These are phyloP conservation scores for Wickerhamiella kazuoi DNA, from an alignment of 805 yeast genomes.

Conservation along the genomic window DNA sequence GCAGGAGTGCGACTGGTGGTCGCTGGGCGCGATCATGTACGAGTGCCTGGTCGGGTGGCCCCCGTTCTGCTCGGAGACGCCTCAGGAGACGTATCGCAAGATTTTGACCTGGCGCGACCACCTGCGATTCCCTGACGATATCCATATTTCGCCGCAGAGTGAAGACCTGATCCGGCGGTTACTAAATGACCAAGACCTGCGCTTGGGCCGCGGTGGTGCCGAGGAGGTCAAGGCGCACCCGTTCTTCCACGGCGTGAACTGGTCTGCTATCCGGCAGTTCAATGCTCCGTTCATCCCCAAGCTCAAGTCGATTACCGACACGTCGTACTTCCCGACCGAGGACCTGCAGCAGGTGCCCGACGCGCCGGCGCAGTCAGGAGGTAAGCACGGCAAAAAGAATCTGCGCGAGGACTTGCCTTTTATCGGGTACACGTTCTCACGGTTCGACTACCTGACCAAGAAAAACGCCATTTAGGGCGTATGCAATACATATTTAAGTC, in stretches of 20 bases:
- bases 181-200: constrained; percentile 57
- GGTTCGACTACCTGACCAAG: constrained; percentile 75
- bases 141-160: constrained; percentile 73
- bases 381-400: constrained; percentile 42
- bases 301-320: constrained; percentile 80
- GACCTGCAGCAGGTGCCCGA: constrained; percentile 91
- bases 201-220: constrained; percentile 87
- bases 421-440: constrained; percentile 89
- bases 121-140: constrained; percentile 75
- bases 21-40: constrained; percentile 88
- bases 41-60: constrained; percentile 97
- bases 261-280: constrained; percentile 74
- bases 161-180: constrained; percentile 70
- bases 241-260: constrained; percentile 87
- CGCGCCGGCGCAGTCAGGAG: constrained; percentile 40
- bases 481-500: not conserved
- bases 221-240: constrained; percentile 81
- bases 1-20: constrained; percentile 98
- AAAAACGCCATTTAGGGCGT: constrained; percentile 21
- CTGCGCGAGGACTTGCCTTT: constrained; percentile 84
- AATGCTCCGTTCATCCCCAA: constrained; percentile 91
- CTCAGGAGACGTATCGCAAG: constrained; percentile 84
- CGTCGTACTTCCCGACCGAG: constrained; percentile 95
- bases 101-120: constrained; percentile 84
- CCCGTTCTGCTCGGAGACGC: constrained; percentile 87